Conservation (phyloP, 306 rosid species). For the Begonia fuchsioides region DNA sequence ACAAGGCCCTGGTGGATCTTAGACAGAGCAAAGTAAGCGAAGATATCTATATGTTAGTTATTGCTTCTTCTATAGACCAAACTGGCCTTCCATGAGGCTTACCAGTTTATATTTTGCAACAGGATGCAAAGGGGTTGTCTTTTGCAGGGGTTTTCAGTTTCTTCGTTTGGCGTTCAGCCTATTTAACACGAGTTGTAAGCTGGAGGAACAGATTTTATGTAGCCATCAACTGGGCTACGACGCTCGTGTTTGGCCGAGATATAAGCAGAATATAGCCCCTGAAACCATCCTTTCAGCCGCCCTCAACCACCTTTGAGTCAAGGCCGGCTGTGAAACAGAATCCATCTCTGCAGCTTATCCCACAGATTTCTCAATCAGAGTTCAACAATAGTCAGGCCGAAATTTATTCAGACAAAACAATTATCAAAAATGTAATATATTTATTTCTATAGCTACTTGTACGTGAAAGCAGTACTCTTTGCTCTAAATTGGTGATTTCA, state of each 20-base stretch:
- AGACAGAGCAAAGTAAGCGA: constrained; percentile 71
- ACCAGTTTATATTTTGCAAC: constrained; percentile 13
- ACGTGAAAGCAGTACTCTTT: too few species aligned
- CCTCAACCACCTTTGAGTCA: neutral
- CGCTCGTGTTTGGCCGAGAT: constrained; percentile 83
- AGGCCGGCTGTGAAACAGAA: too few species aligned
- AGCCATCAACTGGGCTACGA: constrained; percentile 86
- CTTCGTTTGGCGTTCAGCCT: constrained; percentile 83
- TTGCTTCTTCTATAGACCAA: too few species aligned
- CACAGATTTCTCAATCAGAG: too few species aligned
- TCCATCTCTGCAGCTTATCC: too few species aligned
- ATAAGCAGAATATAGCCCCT: constrained; percentile 61
- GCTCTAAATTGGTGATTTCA: too few species aligned
- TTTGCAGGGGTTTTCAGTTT: constrained; percentile 80
- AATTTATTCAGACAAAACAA: too few species aligned
- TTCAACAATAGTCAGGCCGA: too few species aligned
- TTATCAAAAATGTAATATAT: too few species aligned
- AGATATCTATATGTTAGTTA: neutral
- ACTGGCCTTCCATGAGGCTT: constrained; percentile 5
- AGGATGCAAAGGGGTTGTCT: constrained; percentile 69
- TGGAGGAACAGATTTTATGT: constrained; percentile 97
- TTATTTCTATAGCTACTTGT: too few species aligned
- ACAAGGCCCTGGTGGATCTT: constrained; percentile 95
- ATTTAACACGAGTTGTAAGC: constrained; percentile 78
- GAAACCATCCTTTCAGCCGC: neutral